Base-by-base conservation (phyloP, 257 asterid species). In the Fraxinus excelsior region DNA sequence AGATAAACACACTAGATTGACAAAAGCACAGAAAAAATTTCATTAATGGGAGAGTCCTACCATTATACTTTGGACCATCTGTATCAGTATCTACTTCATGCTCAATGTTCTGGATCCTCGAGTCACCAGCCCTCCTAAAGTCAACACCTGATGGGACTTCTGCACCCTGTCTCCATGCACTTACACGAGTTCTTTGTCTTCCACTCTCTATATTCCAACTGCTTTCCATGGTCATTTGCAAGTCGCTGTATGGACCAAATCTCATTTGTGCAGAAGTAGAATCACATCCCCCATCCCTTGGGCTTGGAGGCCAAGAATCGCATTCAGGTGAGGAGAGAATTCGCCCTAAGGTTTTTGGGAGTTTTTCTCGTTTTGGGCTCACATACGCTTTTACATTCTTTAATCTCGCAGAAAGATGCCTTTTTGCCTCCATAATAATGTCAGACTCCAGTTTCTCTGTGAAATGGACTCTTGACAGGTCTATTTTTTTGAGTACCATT, bases 351-450 rank as follows among this genome's bases (percentile, higher is more conserved):
- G 96, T 89, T 85, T 74, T 85, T 2, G 86, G 82, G n/a, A 90
- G 34, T 71, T 79, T 84, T 71, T 79, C 70, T 32, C 82, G 71
- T 11, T 65, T 73, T 21, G 58, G 37, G 3, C 28, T 78, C 69
- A 78, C 89, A 16, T 40, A 51, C 18, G 71, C 75, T 14, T 58
- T 87, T 37, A 79, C 60, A 76, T 70, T 73, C 51, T 64, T 86
- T 67, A 85, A 77, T 80, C 97, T 86, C 46, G 74, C 87, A 8
- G 94, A 94, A 74, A 94, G 96, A 72, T 89, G 97, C 74, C 79
- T 88, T 86, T 89, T 92, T 13, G 97, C 99, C 89, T 92, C 97
- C 78, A 80, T 62, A 84, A 88, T 73, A 37, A 94, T 84, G 67
- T 89, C 94, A 71, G 58, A 72, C 42, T 88, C 87, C 38, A 58